Percentiles rank a stretch among this genome's conserved stretches.
phyloP scores from a whole-genome alignment of 257 asterid genomes.

The Orobanche coerulescens region DNA sequence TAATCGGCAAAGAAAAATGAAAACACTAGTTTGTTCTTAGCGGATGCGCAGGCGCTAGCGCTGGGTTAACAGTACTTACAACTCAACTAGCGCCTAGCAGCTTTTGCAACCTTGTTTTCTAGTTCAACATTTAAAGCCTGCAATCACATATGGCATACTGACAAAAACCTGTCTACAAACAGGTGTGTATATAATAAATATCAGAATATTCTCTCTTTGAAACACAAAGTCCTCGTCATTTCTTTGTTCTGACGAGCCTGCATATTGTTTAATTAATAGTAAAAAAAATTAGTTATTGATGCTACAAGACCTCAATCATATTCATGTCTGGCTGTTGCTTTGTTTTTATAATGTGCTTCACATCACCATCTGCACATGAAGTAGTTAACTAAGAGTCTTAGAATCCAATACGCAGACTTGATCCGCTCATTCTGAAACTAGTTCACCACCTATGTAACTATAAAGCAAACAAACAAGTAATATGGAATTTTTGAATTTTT shows the following conservation, averaged over 20 bases:
- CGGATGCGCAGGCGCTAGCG: background rate
- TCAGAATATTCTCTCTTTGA: background rate
- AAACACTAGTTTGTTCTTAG: background rate
- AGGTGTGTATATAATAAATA: background rate
- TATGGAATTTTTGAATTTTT: background rate
- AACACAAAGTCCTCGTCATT: background rate
- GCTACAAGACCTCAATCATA: slow-evolving; percentile 60
- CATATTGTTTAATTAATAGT: background rate
- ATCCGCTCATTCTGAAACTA: slow-evolving; percentile 6
- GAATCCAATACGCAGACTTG: slow-evolving; percentile 25
- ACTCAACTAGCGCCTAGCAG: background rate
- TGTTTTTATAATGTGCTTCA: slow-evolving; percentile 57
- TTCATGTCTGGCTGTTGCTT: slow-evolving; percentile 47
- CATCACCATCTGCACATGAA: slow-evolving; percentile 77
- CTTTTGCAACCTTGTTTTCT: background rate
- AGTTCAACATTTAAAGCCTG: background rate
- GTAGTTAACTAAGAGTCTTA: slow-evolving; percentile 34
- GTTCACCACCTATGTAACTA: slow-evolving; percentile 19
- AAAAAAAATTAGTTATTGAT: slow-evolving; percentile 23
- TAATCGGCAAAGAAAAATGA: background rate
- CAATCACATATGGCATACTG: background rate
- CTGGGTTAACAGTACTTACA: too few species aligned
- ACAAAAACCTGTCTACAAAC: slow-evolving; percentile 6
- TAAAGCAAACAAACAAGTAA: slow-evolving; percentile 4
- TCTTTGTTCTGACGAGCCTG: slow-evolving; percentile 10